Conservation (phyloP, 495 filamentous ascomycete genomes). For the Penicillium macrosclerotiorum region DNA sequence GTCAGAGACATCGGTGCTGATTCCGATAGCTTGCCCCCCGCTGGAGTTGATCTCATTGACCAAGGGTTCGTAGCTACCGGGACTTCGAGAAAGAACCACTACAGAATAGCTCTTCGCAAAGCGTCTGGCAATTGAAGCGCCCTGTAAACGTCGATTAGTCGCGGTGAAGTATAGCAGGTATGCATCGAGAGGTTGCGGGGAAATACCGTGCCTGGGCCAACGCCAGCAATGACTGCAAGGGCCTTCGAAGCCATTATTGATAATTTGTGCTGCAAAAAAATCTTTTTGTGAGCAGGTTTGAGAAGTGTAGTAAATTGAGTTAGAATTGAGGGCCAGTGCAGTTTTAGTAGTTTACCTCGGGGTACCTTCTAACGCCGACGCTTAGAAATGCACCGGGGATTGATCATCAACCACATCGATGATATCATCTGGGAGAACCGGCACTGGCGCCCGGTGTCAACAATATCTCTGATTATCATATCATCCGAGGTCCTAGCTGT, state of each 20-base stretch:
- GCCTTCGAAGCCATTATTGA: conserved; percentile 36
- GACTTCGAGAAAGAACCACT: conserved; percentile 68
- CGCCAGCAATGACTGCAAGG: conserved; percentile 72
- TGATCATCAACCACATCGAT: conserved; percentile 26
- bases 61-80: conserved; percentile 62
- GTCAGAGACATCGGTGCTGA: conserved; percentile 70
- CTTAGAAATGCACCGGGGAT: conserved; percentile 31
- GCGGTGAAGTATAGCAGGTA: neutral
- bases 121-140: conserved; percentile 59
- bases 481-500: neutral
- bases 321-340: neutral
- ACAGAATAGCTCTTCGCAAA: conserved; percentile 76
- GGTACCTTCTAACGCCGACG: conserved; percentile 10
- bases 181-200: too few relatives aligned
- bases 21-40: conserved; percentile 73
- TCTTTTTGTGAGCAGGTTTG: neutral
- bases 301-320: too few relatives aligned
- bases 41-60: conserved; percentile 68
- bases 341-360: conserved; percentile 11
- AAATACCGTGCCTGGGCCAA: conserved; percentile 71
- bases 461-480: conserved; percentile 12
- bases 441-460: conserved; percentile 7
- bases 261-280: neutral
- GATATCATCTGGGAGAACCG: conserved; percentile 23
- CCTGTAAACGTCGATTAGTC: conserved; percentile 28